phyloP scores from a whole-genome alignment of 768 basidiomycete species.

The Pholiota molesta region DNA sequence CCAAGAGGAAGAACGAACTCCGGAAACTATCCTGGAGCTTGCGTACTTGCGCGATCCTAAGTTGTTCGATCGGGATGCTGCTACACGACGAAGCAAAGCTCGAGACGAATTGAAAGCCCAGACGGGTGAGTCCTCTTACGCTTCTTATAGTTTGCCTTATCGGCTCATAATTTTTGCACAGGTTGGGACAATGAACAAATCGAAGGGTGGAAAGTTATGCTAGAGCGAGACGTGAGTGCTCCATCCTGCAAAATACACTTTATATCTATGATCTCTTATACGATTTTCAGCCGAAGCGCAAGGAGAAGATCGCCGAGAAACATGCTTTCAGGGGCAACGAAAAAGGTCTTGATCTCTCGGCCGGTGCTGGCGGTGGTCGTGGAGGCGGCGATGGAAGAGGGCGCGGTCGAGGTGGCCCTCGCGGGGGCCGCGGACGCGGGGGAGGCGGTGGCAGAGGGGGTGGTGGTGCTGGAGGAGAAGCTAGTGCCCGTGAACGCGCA shows the following conservation, averaged over 20 bases:
- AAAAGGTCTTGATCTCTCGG: slow-evolving; percentile 24
- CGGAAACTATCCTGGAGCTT: slow-evolving; percentile 72
- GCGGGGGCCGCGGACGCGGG: slow-evolving; percentile 26
- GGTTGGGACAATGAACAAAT: slow-evolving; percentile 86
- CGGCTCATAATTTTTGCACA: slow-evolving; percentile 23
- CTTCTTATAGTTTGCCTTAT: background rate
- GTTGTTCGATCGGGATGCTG: slow-evolving; percentile 76
- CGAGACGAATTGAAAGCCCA: slow-evolving; percentile 66
- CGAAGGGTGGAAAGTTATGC: slow-evolving; percentile 90
- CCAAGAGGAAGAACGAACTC: slow-evolving; percentile 35
- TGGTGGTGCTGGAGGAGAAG: slow-evolving; percentile 40
- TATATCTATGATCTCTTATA: background rate
- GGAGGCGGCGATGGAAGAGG: slow-evolving; percentile 25
- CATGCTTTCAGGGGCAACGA: slow-evolving; percentile 76
- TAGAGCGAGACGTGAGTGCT: slow-evolving; percentile 80
- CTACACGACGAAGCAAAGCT: slow-evolving; percentile 69
- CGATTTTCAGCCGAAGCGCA: slow-evolving; percentile 35
- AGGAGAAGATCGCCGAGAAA: slow-evolving; percentile 73
- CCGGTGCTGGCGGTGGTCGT: slow-evolving; percentile 16
- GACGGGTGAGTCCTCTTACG: slow-evolving; percentile 52
- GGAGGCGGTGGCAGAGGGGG: slow-evolving; percentile 42
- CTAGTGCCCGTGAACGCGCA: slow-evolving; percentile 58
- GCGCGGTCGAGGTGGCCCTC: slow-evolving; percentile 22
- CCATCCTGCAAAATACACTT: background rate
- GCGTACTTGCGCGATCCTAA: slow-evolving; percentile 78